Percentiles rank a stretch among this genome's conserved stretches.
phyloP scores from a whole-genome alignment of 2,329 filamentous ascomycete species.

The Fusarium equiseti region DNA sequence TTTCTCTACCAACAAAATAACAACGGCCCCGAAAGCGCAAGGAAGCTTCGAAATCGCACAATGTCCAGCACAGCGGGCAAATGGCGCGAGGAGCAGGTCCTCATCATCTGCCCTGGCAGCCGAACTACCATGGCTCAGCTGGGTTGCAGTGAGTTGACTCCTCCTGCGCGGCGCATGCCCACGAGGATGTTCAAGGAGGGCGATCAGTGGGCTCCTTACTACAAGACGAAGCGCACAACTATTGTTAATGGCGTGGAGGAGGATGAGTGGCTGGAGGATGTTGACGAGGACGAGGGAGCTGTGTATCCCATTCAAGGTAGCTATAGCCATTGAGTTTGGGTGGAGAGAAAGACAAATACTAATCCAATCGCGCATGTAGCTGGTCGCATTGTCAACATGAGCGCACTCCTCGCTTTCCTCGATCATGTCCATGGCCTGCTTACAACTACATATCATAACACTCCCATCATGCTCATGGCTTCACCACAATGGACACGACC shows the following conservation, averaged over 20 bases:
- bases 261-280: slow-evolving; percentile 88
- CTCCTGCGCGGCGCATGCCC: slow-evolving; percentile 84
- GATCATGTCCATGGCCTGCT: slow-evolving; percentile 91
- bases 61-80: slow-evolving; percentile 70
- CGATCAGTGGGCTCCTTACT: slow-evolving; percentile 80
- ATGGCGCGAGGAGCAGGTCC: slow-evolving; percentile 74
- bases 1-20: slow-evolving; percentile 12
- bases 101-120: slow-evolving; percentile 84
- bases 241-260: slow-evolving; percentile 62
- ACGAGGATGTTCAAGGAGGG: slow-evolving; percentile 96
- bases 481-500: slow-evolving; percentile 91
- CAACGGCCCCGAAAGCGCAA: slow-evolving; percentile 4
- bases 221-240: slow-evolving; percentile 76
- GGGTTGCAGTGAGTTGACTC: slow-evolving; percentile 90
- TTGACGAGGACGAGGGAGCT: slow-evolving; percentile 87
- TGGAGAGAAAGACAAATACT: slow-evolving; percentile 9
- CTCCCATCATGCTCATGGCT: slow-evolving; percentile 89
- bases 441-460: slow-evolving; percentile 94
- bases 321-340: slow-evolving; percentile 31
- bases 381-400: slow-evolving; percentile 89
- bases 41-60: slow-evolving; percentile 38
- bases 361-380: slow-evolving; percentile 56
- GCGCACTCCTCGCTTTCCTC: slow-evolving; percentile 91
- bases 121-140: slow-evolving; percentile 92
- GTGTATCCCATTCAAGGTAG: slow-evolving; percentile 82